Evolutionary conservation across 1,284 basidiomycete genomes (phyloP).

Genomic region (Moesziomyces aphidis): DNA sequence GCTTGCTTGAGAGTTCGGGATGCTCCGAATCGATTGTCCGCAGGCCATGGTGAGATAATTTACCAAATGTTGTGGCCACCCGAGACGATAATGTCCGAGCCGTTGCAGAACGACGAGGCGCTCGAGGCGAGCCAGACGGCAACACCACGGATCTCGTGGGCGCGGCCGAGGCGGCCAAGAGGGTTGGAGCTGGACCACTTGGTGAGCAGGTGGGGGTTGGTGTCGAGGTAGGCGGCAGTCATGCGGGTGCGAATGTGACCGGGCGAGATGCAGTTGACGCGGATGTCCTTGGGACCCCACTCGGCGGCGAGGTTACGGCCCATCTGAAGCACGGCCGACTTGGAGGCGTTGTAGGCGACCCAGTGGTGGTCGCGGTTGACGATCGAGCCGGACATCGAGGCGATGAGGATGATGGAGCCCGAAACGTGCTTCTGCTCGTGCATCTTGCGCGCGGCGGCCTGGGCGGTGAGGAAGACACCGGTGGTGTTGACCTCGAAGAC

Average conservation of each 20-base stretch:
- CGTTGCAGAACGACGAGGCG: conserved; percentile 67
- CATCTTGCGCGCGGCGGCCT: conserved; percentile 83
- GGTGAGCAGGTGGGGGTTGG: conserved; percentile 75
- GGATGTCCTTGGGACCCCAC: conserved; percentile 76
- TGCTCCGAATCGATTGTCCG: conserved; percentile 15
- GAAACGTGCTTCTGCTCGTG: conserved; percentile 74
- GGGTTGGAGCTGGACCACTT: conserved; percentile 83
- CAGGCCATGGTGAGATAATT: conserved; percentile 6
- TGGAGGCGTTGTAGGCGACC: conserved; percentile 83
- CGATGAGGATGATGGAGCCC: conserved; percentile 84
- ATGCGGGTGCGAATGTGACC: conserved; percentile 73
- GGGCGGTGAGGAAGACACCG: conserved; percentile 81
- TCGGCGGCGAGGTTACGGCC: conserved; percentile 85
- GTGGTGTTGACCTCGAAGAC: conserved; percentile 78
- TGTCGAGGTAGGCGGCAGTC: conserved; percentile 81
- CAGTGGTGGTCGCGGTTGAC: conserved; percentile 80
- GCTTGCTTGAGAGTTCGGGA: not conserved
- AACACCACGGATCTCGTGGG: conserved; percentile 82
- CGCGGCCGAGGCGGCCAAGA: conserved; percentile 78
- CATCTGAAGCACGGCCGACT: conserved; percentile 85
- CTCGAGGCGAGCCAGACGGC: conserved; percentile 79
- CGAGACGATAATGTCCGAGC: conserved; percentile 64
- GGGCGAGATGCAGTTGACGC: conserved; percentile 65
- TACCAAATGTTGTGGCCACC: conserved; percentile 68
- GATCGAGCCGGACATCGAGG: conserved; percentile 86